These are phyloP conservation scores for Cladorrhinum sp. DNA, from an alignment of 2,329 filamentous ascomycete species.

Conservation along the genomic window DNA sequence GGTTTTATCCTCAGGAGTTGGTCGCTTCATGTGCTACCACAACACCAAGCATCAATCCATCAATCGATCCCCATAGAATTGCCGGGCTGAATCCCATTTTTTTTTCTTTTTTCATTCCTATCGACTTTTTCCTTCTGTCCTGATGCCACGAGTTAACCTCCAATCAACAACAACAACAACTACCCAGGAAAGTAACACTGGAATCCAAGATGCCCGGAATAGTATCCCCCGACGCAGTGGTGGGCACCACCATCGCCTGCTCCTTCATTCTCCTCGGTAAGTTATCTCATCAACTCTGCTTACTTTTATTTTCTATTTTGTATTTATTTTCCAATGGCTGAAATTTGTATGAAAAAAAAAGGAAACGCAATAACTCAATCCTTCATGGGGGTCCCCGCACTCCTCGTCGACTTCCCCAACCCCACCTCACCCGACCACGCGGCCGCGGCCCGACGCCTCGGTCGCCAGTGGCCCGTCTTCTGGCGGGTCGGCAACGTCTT, in stretches of 20 bases:
- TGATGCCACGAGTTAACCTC: too few relatives aligned
- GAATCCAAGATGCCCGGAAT: slow-evolving; percentile 2
- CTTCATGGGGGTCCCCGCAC: slow-evolving; percentile 49
- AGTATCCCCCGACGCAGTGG: slow-evolving; percentile 34
- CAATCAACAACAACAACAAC: too few relatives aligned
- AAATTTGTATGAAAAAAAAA: slow-evolving; percentile 26
- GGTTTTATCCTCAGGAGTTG: too few relatives aligned
- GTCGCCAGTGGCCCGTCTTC: slow-evolving; percentile 48
- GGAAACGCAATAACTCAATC: slow-evolving; percentile 53
- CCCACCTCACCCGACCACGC: slow-evolving; percentile 19
- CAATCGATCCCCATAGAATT: too few relatives aligned
- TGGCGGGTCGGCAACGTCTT: slow-evolving; percentile 50
- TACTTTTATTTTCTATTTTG: background rate
- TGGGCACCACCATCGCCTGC: slow-evolving; percentile 45
- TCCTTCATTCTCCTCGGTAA: slow-evolving; percentile 49
- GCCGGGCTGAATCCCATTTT: too few relatives aligned
- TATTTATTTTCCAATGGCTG: background rate
- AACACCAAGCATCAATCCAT: background rate
- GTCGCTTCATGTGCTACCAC: background rate
- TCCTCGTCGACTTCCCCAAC: slow-evolving; percentile 36
- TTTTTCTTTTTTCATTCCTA: too few relatives aligned
- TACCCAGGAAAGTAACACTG: too few relatives aligned
- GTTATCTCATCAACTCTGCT: slow-evolving; percentile 10
- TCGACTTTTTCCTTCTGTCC: too few relatives aligned
- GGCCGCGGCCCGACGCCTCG: slow-evolving; percentile 43